phyloP scores from a whole-genome alignment of 1,139 yeast genomes.

The Blastobotrys malaysiensis region DNA sequence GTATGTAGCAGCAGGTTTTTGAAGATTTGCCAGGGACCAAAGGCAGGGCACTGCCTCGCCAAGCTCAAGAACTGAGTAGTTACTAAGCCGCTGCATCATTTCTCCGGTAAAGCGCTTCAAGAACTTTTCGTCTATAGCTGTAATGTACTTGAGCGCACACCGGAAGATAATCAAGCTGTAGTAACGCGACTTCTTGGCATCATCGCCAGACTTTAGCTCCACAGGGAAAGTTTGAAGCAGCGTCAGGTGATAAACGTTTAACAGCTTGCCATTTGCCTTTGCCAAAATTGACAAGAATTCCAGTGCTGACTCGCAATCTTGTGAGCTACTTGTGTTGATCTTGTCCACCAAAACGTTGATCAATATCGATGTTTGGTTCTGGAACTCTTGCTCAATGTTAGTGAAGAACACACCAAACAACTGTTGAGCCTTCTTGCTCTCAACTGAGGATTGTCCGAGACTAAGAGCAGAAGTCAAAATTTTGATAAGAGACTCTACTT shows the following conservation, averaged over 20 bases:
- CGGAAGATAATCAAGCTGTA: slow-evolving; percentile 9
- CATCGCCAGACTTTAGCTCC: slow-evolving; percentile 6
- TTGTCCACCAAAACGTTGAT: slow-evolving; percentile 9
- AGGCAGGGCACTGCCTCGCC: slow-evolving; percentile 13
- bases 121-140: slow-evolving; percentile 6
- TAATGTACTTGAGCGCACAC: slow-evolving; percentile 5
- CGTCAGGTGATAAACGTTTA: slow-evolving; percentile 6
- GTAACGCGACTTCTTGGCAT: slow-evolving; percentile 8
- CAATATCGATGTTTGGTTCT: slow-evolving; percentile 2
- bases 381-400: slow-evolving; percentile 1
- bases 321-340: slow-evolving; percentile 1
- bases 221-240: slow-evolving; percentile 9
- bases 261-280: slow-evolving; percentile 6
- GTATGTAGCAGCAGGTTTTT: background rate
- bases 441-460: background rate
- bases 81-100: slow-evolving; percentile 10
- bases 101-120: slow-evolving; percentile 8
- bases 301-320: slow-evolving; percentile 4
- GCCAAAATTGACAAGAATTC: slow-evolving; percentile 8
- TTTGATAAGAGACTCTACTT: slow-evolving; percentile 2
- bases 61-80: slow-evolving; percentile 10
- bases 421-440: slow-evolving; percentile 1
- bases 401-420: slow-evolving; percentile 1
- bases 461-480: slow-evolving; percentile 1
- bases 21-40: slow-evolving; percentile 10